A percentile compares a stretch with the other conserved stretches of the same genome.
These are phyloP conservation scores for Oryza meridionalis DNA, from an alignment of 176 grass and related monocot genomes.

Conservation along the genomic window DNA sequence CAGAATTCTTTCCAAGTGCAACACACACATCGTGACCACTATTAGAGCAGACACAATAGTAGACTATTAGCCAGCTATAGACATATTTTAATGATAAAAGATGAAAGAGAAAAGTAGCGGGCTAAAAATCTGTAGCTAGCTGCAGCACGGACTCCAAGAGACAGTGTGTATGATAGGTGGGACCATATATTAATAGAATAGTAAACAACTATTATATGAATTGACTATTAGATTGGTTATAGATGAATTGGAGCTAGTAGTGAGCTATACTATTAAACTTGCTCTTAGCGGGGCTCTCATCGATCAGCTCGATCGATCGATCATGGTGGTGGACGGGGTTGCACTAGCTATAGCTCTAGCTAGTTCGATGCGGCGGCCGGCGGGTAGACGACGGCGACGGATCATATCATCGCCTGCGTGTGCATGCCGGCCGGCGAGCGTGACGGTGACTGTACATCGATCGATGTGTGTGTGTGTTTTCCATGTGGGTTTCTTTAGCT, in stretches of 20 bases:
- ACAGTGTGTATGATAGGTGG: too few relatives aligned
- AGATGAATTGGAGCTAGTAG: too few relatives aligned
- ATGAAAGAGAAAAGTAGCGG: too few relatives aligned
- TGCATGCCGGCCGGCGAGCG: background rate
- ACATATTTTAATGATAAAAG: too few relatives aligned
- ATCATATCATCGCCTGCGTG: background rate
- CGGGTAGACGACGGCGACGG: background rate
- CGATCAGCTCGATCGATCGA: background rate
- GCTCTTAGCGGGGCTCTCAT: background rate
- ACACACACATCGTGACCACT: background rate
- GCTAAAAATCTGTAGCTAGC: too few relatives aligned
- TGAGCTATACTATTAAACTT: too few relatives aligned
- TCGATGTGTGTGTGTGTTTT: background rate
- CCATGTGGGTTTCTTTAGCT: slow-evolving; percentile 8
- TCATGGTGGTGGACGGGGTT: background rate
- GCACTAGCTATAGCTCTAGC: background rate
- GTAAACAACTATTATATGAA: too few relatives aligned
- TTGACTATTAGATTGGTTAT: too few relatives aligned
- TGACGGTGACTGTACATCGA: background rate
- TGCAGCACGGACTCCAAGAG: too few relatives aligned
- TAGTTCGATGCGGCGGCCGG: background rate
- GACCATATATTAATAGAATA: too few relatives aligned
- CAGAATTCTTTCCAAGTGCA: background rate
- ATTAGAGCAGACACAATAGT: background rate
- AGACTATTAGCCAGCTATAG: too few relatives aligned